These are phyloP conservation scores for Phialocephala subalpina DNA, from an alignment of 2,329 filamentous ascomycete genomes.

Conservation along the genomic window DNA sequence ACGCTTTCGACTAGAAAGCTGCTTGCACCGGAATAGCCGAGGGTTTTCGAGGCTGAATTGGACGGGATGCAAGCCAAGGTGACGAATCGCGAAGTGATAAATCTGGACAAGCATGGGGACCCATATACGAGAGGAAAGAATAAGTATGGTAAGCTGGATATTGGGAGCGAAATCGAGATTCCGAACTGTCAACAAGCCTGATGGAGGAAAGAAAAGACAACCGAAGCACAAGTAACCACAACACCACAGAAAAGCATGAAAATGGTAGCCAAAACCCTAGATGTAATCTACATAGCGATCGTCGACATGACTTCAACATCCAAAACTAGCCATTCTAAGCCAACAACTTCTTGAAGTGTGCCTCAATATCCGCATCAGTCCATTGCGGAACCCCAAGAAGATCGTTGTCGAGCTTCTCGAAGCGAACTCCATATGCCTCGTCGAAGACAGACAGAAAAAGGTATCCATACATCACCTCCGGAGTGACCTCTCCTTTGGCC, in stretches of 20 bases:
- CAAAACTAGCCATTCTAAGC: background rate
- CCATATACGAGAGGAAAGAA: background rate
- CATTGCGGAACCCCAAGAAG: slow-evolving; percentile 54
- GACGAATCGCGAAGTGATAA: no score
- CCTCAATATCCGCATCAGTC: slow-evolving; percentile 51
- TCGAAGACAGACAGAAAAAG: slow-evolving; percentile 45
- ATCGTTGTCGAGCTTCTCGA: slow-evolving; percentile 48
- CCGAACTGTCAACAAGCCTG: no score
- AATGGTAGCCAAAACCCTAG: no score
- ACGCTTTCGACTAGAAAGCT: background rate
- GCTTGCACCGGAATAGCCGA: background rate
- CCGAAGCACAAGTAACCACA: no score
- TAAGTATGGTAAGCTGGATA: background rate
- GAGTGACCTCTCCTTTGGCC: slow-evolving; percentile 39
- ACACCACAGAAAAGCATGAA: no score
- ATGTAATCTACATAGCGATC: no score
- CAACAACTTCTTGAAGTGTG: slow-evolving; percentile 36
- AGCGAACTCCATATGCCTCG: slow-evolving; percentile 44
- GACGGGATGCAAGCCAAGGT: background rate
- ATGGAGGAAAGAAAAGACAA: no score
- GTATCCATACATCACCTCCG: slow-evolving; percentile 45
- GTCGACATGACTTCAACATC: background rate
- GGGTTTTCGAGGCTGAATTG: background rate
- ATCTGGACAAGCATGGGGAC: background rate
- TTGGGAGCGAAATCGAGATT: background rate